Conservation (phyloP, 2,329 filamentous ascomycete species). For the Basipetospora chlamydospora region DNA sequence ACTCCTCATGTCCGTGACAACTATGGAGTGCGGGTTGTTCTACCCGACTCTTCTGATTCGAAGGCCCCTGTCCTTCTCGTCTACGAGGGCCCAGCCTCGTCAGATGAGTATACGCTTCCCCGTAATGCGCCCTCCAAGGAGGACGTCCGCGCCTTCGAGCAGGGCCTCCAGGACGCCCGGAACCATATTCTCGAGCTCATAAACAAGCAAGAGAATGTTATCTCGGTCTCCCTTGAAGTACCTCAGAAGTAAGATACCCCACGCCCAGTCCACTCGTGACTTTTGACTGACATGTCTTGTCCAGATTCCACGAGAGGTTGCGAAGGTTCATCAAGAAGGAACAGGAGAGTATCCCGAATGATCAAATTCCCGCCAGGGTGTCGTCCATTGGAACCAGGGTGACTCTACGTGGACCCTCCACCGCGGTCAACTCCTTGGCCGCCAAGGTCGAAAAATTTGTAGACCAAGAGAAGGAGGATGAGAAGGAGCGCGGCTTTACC, state of each 20-base stretch:
- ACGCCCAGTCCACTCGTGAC: too few relatives aligned
- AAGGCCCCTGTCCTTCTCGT: slow-evolving; percentile 55
- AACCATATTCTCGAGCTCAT: slow-evolving; percentile 44
- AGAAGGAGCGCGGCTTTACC: slow-evolving; percentile 83
- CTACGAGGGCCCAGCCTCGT: slow-evolving; percentile 49
- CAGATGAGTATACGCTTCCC: slow-evolving; percentile 37
- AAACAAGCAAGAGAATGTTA: slow-evolving; percentile 42
- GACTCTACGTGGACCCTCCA: slow-evolving; percentile 62
- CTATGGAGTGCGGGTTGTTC: slow-evolving; percentile 58
- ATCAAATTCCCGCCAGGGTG: slow-evolving; percentile 46
- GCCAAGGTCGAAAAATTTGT: slow-evolving; percentile 66
- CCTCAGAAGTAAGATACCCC: slow-evolving; percentile 32
- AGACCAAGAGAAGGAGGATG: slow-evolving; percentile 77
- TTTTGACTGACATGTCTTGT: background rate
- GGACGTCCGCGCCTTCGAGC: slow-evolving; percentile 38
- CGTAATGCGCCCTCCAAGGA: slow-evolving; percentile 30
- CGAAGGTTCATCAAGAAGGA: slow-evolving; percentile 50
- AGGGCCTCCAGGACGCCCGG: slow-evolving; percentile 39
- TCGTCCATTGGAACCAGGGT: slow-evolving; percentile 45
- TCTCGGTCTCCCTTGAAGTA: slow-evolving; percentile 37
- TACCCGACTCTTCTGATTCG: slow-evolving; percentile 48
- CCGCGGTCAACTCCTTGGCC: slow-evolving; percentile 56
- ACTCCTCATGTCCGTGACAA: slow-evolving; percentile 49
- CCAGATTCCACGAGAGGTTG: slow-evolving; percentile 47
- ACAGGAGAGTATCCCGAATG: slow-evolving; percentile 35